Percentiles rank a stretch among this genome's conserved stretches.
phyloP scores from a whole-genome alignment of 148 eudicot genomes.

The Tetragonia tetragonoides region DNA sequence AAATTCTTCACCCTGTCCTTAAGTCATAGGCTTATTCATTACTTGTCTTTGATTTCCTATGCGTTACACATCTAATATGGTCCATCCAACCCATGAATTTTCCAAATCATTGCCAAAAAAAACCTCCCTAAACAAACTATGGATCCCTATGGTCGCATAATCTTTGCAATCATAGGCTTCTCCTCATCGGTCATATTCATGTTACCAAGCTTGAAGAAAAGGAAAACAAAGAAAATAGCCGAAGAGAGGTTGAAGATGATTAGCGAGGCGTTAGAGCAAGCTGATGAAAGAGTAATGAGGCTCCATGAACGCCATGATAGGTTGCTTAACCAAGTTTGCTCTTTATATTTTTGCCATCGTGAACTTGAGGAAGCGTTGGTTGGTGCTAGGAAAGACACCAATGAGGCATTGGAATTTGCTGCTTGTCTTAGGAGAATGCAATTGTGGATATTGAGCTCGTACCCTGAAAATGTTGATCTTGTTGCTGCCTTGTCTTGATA shows the following conservation, averaged over 20 bases:
- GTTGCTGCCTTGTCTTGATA: constrained; percentile 14
- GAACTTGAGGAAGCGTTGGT: constrained; percentile 44
- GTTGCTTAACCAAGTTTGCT: constrained; percentile 41
- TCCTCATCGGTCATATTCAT: constrained; percentile 22
- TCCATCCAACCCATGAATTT: too few species aligned
- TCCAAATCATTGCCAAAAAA: not conserved
- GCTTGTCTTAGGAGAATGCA: constrained; percentile 43
- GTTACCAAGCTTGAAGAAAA: constrained; percentile 25
- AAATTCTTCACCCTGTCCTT: not conserved
- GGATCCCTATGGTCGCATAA: constrained; percentile 7
- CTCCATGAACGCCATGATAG: constrained; percentile 51
- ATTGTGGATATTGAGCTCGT: constrained; percentile 36
- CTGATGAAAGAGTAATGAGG: constrained; percentile 37
- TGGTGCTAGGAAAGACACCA: constrained; percentile 37
- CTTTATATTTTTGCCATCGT: constrained; percentile 40
- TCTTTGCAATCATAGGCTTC: constrained; percentile 28
- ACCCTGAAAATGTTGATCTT: constrained; percentile 26
- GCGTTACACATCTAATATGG: too few species aligned
- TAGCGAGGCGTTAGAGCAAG: constrained; percentile 36
- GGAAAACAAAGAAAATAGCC: not conserved
- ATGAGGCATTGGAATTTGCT: constrained; percentile 40
- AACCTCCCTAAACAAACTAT: not conserved
- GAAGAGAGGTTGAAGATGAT: constrained; percentile 22
- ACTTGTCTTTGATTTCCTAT: not conserved
- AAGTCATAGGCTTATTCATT: too few species aligned